Conservation (phyloP, 306 rosid species). For the Rosa rugosa region DNA sequence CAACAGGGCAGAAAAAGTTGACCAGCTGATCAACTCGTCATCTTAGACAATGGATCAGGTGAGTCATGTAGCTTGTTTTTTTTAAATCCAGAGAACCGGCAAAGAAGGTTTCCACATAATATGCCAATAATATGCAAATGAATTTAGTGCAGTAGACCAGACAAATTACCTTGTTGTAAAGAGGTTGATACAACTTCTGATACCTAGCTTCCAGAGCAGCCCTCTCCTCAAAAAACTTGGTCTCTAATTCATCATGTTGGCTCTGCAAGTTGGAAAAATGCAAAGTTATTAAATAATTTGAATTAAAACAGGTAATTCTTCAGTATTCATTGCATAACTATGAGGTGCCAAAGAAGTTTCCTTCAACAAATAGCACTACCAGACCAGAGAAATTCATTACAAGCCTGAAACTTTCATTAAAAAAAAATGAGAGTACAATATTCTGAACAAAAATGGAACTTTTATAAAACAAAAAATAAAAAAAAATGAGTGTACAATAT, state of each 20-base stretch:
- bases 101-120: too few species aligned
- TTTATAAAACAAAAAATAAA: background rate
- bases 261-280: constrained; percentile 38
- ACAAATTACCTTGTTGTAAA: constrained; percentile 60
- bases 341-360: background rate
- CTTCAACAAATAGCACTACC: background rate
- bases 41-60: too few species aligned
- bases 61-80: too few species aligned
- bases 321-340: background rate
- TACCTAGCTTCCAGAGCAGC: constrained; percentile 91
- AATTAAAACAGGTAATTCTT: background rate
- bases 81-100: too few species aligned
- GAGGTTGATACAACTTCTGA: constrained; percentile 76
- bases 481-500: background rate
- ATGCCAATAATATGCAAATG: background rate
- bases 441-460: background rate
- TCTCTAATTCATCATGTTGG: constrained; percentile 77
- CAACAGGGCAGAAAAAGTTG: too few species aligned
- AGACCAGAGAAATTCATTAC: background rate
- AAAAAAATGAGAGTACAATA: background rate
- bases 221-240: constrained; percentile 87
- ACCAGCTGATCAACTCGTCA: too few species aligned
- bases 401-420: background rate
- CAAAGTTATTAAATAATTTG: background rate
- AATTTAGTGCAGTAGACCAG: background rate